These are phyloP conservation scores for Erucastrum elatum DNA, from an alignment of 345 rosid species.

Conservation along the genomic window DNA sequence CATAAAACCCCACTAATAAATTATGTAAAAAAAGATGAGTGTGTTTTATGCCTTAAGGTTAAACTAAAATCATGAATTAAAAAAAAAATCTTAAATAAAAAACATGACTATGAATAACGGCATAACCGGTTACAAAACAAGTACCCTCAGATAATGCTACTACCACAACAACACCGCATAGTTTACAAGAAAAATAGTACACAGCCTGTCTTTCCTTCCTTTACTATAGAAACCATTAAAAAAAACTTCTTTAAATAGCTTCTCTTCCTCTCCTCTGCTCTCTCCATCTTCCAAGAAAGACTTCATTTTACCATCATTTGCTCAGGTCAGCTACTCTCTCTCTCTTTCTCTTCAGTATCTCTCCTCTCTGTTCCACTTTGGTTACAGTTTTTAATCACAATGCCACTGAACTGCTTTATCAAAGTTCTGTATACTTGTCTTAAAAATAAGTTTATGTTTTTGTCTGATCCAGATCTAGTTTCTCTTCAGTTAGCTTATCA, in stretches of 20 bases:
- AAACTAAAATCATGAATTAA: background rate
- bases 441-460: constrained; percentile 1
- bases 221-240: background rate
- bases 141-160: constrained; percentile 1
- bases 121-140: background rate
- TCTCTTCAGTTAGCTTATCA: constrained; percentile 6
- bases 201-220: constrained; percentile 31
- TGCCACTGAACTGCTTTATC: constrained; percentile 23
- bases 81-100: too few relatives aligned
- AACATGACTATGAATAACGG: background rate
- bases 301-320: constrained; percentile 13
- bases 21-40: background rate
- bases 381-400: constrained; percentile 2
- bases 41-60: background rate
- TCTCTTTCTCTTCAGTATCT: background rate
- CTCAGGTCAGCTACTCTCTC: constrained; percentile 34
- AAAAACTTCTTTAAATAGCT: constrained; percentile 33
- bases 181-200: constrained; percentile 4
- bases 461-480: constrained; percentile 39
- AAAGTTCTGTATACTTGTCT: constrained; percentile 28
- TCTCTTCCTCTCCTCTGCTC: constrained; percentile 29
- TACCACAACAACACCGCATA: constrained; percentile 25
- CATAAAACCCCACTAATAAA: constrained; percentile 10
- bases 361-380: constrained; percentile 10
- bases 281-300: constrained; percentile 27